Base-by-base conservation (phyloP, 805 yeast genomes). In the Kazachstania psychrophila region DNA sequence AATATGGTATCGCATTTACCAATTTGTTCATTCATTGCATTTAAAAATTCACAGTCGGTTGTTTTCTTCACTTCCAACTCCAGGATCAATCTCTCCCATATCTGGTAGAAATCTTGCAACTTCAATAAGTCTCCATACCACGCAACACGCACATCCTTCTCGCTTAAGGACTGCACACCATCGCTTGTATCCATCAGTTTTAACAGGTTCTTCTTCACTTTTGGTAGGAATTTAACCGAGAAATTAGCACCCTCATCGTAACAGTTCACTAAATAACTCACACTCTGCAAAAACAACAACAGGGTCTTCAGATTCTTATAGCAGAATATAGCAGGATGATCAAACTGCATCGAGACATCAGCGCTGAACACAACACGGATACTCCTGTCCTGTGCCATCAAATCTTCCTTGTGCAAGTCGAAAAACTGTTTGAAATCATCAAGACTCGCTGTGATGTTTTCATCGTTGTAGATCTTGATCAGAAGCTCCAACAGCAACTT, bases 261-360 rank as follows among this genome's bases (percentile, higher is more conserved):
- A 23, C 60, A 57, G 31, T 57, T 58, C 3, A 52, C 51, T 24
- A 58, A 34, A 34, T 50, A 58, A 39, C 60, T 54, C 7, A 56
- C 49, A 41, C 61, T 55, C 39, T 58, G 63, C 14, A 57, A 40
- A 7, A 58, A 39, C 6, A 57, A 31, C 13, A 58, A 32, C 3
- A 57, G 14, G 19, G 48, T 48, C 36, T 57, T 58, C 33, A 54
- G 32, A 36, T 56, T 54, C 26, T 45, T 46, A 24, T 54, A 55
- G 18, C 45, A 39, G 20, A 52, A 49, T 12, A 51, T 30, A 2
- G 39, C 36, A 1, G 52, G 47, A 9, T 46, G 32, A 12, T 39
- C 38, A 6, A 56, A 23, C 3, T 36, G 24, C n/a, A 57, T 14
- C 5, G 22, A 15, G 12, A 54, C 19, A 16, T 33, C 36, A 2